These are phyloP conservation scores for Linderina pennispora DNA, from an alignment of 192 early-diverging fungal species.

Conservation along the genomic window DNA sequence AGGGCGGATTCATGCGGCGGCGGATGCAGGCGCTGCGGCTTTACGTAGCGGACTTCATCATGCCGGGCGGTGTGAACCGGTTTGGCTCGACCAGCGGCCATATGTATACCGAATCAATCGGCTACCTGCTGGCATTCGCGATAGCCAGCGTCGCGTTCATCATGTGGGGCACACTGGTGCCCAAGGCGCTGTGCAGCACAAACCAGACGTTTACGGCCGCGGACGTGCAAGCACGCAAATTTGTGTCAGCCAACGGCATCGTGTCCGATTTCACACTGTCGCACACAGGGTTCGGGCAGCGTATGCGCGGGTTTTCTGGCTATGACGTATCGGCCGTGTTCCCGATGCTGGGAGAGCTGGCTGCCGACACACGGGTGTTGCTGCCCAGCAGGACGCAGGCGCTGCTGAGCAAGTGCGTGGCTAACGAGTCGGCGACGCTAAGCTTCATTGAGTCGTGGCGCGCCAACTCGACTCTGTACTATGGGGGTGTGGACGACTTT, in stretches of 20 bases:
- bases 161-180: conserved; percentile 44
- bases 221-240: conserved; percentile 16
- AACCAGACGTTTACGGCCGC: conserved; percentile 35
- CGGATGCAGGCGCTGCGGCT: too few species aligned
- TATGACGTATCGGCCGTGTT: conserved; percentile 39
- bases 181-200: conserved; percentile 42
- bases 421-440: conserved; percentile 5
- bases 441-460: conserved; percentile 26
- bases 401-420: conserved; percentile 22
- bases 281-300: conserved; percentile 17
- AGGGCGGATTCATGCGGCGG: too few species aligned
- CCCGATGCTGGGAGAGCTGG: conserved; percentile 29
- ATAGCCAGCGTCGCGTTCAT: conserved; percentile 42
- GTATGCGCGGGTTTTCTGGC: conserved; percentile 37
- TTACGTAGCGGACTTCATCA: conserved; percentile 13
- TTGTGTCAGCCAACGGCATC: conserved; percentile 41
- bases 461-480: conserved; percentile 17
- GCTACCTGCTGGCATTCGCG: conserved; percentile 36
- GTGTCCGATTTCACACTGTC: conserved; percentile 40
- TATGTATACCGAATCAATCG: conserved; percentile 26
- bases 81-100: conserved; percentile 29
- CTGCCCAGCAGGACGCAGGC: conserved; percentile 2
- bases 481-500: conserved; percentile 5
- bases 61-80: conserved; percentile 43
- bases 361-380: conserved; percentile 5